Evolutionary conservation across 2,329 filamentous ascomycete genomes (phyloP).

Genomic region (Cladophialophora exuberans): DNA sequence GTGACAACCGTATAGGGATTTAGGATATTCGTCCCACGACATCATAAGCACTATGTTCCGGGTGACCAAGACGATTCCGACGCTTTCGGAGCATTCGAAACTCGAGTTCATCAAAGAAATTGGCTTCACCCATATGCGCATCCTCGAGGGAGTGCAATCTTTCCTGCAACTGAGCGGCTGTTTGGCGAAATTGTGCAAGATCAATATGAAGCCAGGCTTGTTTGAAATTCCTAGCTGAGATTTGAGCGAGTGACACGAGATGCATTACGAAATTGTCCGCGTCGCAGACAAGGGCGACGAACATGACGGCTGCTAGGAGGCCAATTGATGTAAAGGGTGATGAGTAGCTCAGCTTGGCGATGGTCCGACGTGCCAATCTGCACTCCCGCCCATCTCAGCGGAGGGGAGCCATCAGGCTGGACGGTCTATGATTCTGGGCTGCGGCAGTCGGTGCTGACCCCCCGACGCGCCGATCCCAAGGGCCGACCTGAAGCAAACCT

Average conservation of each 20-base stretch:
- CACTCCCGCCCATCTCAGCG: background rate
- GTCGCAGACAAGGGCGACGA: too few relatives aligned
- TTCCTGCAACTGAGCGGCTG: constrained; percentile 92
- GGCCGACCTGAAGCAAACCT: constrained; percentile 7
- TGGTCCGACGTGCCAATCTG: constrained; percentile 6
- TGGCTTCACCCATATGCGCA: constrained; percentile 98
- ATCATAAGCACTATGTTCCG: constrained; percentile 99
- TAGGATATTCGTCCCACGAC: constrained; percentile 98
- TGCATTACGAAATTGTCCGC: too few relatives aligned
- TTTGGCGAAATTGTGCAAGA: constrained; percentile 84
- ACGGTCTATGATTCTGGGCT: background rate
- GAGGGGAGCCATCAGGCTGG: background rate
- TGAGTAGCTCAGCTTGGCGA: constrained; percentile 6
- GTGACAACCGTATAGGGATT: constrained; percentile 53
- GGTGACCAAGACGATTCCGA: constrained; percentile 93
- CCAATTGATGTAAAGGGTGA: constrained; percentile 3
- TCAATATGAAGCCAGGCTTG: constrained; percentile 91
- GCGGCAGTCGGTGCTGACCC: constrained; percentile 14
- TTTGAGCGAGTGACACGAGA: too few relatives aligned
- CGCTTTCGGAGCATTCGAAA: constrained; percentile 90
- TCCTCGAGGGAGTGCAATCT: constrained; percentile 96
- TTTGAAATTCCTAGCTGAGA: constrained; percentile 59
- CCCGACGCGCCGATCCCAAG: constrained; percentile 8
- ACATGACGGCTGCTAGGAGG: too few relatives aligned
- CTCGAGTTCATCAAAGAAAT: constrained; percentile 98